A percentile compares a stretch with the other conserved stretches of the same genome.
These are phyloP conservation scores for Inga oerstediana DNA, from an alignment of 306 rosid genomes.

Conservation along the genomic window DNA sequence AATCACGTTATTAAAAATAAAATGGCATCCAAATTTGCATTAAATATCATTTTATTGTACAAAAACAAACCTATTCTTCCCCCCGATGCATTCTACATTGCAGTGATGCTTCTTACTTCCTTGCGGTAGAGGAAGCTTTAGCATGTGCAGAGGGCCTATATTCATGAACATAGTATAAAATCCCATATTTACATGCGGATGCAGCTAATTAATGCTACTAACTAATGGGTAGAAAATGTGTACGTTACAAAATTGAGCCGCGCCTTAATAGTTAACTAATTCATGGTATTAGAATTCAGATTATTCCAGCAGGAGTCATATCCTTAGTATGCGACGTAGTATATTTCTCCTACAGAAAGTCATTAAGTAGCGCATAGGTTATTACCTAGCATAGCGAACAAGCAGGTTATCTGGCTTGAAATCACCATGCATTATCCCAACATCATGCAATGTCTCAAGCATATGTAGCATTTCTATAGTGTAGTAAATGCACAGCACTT, in stretches of 20 bases:
- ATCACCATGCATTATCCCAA: constrained; percentile 92
- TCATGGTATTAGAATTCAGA: constrained; percentile 19
- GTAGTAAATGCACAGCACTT: constrained; percentile 81
- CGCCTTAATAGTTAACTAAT: neutral
- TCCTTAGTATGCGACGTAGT: neutral
- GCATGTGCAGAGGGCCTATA: constrained; percentile 22
- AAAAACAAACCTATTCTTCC: neutral
- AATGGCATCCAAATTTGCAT: neutral
- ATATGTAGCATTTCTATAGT: constrained; percentile 86
- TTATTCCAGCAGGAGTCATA: constrained; percentile 16
- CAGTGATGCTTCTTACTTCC: constrained; percentile 10
- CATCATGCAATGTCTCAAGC: constrained; percentile 76
- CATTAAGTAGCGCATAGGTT: constrained; percentile 28
- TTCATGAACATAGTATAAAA: constrained; percentile 3
- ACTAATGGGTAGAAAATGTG: neutral
- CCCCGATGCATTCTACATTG: neutral
- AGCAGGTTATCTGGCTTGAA: constrained; percentile 97
- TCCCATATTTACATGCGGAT: neutral
- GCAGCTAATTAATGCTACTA: neutral
- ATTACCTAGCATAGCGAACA: constrained; percentile 83
- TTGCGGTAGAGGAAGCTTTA: constrained; percentile 16
- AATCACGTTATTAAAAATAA: neutral
- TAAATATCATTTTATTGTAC: neutral
- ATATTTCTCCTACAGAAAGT: neutral
- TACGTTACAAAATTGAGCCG: neutral